Evolutionary conservation across 2,329 filamentous ascomycete species (phyloP), one percentile per base, ranked within the genome.

Genomic region (Cladophialophora psammophila): DNA sequence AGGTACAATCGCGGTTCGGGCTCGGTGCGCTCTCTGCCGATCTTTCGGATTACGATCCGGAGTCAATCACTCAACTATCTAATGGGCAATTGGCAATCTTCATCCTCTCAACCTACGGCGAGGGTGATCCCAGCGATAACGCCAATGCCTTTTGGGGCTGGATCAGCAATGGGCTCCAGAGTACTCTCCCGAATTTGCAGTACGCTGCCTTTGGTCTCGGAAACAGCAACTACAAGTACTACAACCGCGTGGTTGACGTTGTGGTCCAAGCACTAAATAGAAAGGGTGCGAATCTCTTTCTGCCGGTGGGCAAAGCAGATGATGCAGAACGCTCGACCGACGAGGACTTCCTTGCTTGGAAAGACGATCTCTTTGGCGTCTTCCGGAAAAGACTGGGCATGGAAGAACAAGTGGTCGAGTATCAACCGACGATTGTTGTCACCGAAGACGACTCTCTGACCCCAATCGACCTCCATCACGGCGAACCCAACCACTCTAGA

Each of bases 141-240:
- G 93, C 94, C 5, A 91, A 95, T 68, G 93, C 96, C 74, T 97
- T 97, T 81, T 96, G 74, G 72, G 72, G 94, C 81, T 94, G 96
- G 80, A 94, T 96, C 79, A 87, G 94, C 74, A 61, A 72, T 67
- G 53, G 65, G 71, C 90, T 94, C 13, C 90, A 92, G 59, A 83
- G 89, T 58, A 81, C 86, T 70, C 94, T 97, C 80, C 89, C 88
- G 10, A 63, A 63, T 32, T 71, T 87, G 90, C 76, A 85, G 85
- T 97, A 92, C 76, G 91, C 96, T 74, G 88, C 92, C 63, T 97
- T 97, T 74, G 94, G 94, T 71, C 87, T 97, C 45, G 94, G 94
- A 66, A 97, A 97, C 84, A 96, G 96, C 83, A 97, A 94, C 36
- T 97, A 97, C 79, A 93, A 97, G 78, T 93, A 97, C 82, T 97